phyloP scores from a whole-genome alignment of 2,329 filamentous ascomycete species.

The Penicillium sp. region DNA sequence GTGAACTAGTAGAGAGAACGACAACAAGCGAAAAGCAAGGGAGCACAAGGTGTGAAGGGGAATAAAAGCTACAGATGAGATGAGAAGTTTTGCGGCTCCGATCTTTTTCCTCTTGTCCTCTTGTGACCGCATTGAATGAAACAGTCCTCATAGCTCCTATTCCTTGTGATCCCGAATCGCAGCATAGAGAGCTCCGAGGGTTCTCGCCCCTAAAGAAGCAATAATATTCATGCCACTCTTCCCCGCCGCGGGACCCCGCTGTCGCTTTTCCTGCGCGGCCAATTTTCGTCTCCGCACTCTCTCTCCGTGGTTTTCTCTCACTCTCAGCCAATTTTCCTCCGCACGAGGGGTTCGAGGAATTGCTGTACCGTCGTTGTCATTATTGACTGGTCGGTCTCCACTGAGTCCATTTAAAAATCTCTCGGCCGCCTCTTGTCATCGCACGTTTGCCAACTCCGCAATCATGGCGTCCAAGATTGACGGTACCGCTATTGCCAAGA shows the following conservation, averaged over 20 bases:
- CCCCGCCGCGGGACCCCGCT: constrained; percentile 32
- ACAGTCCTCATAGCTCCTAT: neutral
- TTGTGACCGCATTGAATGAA: neutral
- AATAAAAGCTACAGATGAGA: neutral
- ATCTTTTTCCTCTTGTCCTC: neutral
- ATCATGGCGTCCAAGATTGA: constrained; percentile 94
- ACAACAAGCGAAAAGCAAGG: neutral
- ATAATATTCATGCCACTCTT: constrained; percentile 32
- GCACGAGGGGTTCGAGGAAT: constrained; percentile 22
- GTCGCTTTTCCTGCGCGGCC: constrained; percentile 27
- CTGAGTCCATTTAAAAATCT: constrained; percentile 25
- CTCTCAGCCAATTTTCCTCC: constrained; percentile 16
- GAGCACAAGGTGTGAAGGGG: constrained; percentile 3
- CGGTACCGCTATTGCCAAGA: constrained; percentile 91
- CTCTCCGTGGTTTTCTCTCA: constrained; percentile 19
- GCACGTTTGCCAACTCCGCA: constrained; percentile 58
- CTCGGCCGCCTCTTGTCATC: constrained; percentile 26
- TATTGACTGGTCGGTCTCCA: constrained; percentile 19
- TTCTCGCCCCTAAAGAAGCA: constrained; percentile 30
- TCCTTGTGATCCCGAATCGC: constrained; percentile 18
- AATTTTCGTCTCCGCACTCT: constrained; percentile 28
- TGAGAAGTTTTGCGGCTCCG: neutral
- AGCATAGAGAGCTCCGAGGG: constrained; percentile 23
- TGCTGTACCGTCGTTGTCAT: constrained; percentile 20
- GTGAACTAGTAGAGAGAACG: neutral